Conservation (phyloP, 805 yeast species). For the Ogataea saltuana region DNA sequence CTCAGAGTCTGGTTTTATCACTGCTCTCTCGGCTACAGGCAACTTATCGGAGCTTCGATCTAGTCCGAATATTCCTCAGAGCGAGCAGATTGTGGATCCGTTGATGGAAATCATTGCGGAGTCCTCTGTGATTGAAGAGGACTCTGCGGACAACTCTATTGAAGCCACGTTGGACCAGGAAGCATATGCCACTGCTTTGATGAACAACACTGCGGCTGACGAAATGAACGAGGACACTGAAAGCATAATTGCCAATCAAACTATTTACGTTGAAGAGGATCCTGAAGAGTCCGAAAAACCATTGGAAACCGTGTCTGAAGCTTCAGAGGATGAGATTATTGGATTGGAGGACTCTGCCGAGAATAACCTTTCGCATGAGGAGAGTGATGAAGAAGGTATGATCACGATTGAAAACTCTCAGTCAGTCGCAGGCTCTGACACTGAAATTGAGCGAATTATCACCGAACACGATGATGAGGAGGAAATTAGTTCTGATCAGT, state of each 20-base stretch:
- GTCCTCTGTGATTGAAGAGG: conserved; percentile 27
- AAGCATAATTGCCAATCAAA: conserved; percentile 26
- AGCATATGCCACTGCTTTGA: conserved; percentile 30
- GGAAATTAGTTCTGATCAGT: not conserved
- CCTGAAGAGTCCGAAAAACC: conserved; percentile 4
- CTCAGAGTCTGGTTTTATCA: conserved; percentile 1
- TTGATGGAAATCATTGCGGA: conserved; percentile 27
- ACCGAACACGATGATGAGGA: conserved; percentile 10
- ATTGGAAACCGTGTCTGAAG: conserved; percentile 1
- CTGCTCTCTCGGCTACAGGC: not conserved
- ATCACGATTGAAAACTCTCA: conserved; percentile 8
- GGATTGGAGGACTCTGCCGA: no score
- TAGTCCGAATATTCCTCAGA: conserved; percentile 1
- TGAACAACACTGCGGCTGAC: conserved; percentile 23
- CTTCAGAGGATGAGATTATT: not conserved
- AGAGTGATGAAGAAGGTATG: conserved; percentile 8
- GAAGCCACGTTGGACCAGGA: conserved; percentile 24
- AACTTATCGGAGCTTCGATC: no score
- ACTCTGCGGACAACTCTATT: conserved; percentile 9
- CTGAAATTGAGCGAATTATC: conserved; percentile 11
- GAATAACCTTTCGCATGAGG: conserved; percentile 9
- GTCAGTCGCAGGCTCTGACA: conserved; percentile 10
- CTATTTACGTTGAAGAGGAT: conserved; percentile 27
- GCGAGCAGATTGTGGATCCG: conserved; percentile 7
- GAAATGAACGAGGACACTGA: conserved; percentile 13